Base-by-base conservation (phyloP, 2,329 filamentous ascomycete species). In the Harringtonia lauricola region DNA sequence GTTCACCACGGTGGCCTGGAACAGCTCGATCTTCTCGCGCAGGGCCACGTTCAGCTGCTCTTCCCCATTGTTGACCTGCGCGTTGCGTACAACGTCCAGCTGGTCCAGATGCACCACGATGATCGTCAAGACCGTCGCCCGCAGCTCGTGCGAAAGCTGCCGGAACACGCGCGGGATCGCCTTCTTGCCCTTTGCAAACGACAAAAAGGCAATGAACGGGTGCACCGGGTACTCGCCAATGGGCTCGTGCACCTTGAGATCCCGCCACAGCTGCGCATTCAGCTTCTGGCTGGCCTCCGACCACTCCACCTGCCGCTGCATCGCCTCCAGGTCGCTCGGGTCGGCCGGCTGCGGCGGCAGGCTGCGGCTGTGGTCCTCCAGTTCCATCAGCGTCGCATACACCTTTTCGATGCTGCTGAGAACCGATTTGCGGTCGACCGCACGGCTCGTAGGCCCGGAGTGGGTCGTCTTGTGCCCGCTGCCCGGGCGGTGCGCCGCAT, bases 101-200 rank as follows among this genome's bases (percentile, higher is more conserved):
- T 85, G 80, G 60, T 96, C 92, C 28, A 98, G 79, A 55, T 96
- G 88, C 41, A 95, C 82, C 47, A 94, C 79, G 52, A 98, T 90
- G 75, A 98, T 90, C 6, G 92, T 98, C 49, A 98, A 72, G 49
- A 96, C 87, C 1, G 89, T 96, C 19, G 92, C 89, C 40, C 90
- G 86, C 64, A 96, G 89, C 58, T 95, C 85, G 49, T 89, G 84
- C 50, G 85, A 84, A 42, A 95, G 85, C 57, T 95, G 87, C 36
- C 88, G 83, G 75, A 96, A 96, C 42, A 96, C 85, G 44, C 92
- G 86, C 40, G 88, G 88, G 48, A 98, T 87, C 2, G 86, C 86
- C 67, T 92, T 95, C 68, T 95, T 96, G 57, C 92, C 92, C 69
- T 98, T 98, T 53, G 82, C 79, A 57, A 92, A 94, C 5, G 89